phyloP scores from a whole-genome alignment of 768 basidiomycete species.

The Vishniacozyma victoriae region DNA sequence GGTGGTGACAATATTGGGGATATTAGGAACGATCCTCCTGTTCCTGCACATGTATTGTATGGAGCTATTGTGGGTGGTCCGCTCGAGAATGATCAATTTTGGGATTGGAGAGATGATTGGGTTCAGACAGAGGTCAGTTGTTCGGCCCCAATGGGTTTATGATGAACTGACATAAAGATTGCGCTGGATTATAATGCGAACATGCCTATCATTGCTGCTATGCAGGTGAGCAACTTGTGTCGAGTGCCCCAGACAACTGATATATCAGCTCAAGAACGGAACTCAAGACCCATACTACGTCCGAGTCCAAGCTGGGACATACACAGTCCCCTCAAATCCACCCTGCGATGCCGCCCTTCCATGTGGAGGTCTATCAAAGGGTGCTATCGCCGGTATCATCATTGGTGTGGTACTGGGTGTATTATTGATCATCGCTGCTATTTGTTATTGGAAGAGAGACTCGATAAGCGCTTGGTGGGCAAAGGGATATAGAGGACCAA shows the following conservation, averaged over 20 bases:
- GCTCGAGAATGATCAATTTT: conserved; percentile 66
- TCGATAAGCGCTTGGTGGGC: conserved; percentile 14
- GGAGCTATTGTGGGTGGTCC: conserved; percentile 88
- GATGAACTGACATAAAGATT: no score
- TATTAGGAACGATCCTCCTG: conserved; percentile 65
- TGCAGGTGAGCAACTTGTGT: conserved; percentile 27
- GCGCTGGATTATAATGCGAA: conserved; percentile 76
- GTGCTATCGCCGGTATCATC: conserved; percentile 65
- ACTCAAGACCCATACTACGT: conserved; percentile 71
- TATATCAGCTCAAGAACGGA: conserved; percentile 63
- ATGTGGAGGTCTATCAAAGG: conserved; percentile 58
- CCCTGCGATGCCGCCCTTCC: conserved; percentile 73
- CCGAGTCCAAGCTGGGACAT: conserved; percentile 52
- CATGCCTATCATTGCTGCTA: conserved; percentile 73
- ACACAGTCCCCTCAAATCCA: conserved; percentile 50
- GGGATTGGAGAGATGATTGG: conserved; percentile 83
- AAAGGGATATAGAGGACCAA: conserved; percentile 14
- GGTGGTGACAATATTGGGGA: conserved; percentile 66
- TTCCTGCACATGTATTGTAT: conserved; percentile 72
- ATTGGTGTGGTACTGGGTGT: conserved; percentile 60
- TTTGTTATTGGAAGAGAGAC: conserved; percentile 29
- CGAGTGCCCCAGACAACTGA: background rate
- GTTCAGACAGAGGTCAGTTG: conserved; percentile 82
- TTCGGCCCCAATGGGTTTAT: no score
- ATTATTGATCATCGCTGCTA: conserved; percentile 46